Percentiles rank a stretch among this genome's conserved stretches.
These are phyloP conservation scores for Selaginella tamariscina DNA, from an alignment of 75 land plant genomes.

Conservation along the genomic window DNA sequence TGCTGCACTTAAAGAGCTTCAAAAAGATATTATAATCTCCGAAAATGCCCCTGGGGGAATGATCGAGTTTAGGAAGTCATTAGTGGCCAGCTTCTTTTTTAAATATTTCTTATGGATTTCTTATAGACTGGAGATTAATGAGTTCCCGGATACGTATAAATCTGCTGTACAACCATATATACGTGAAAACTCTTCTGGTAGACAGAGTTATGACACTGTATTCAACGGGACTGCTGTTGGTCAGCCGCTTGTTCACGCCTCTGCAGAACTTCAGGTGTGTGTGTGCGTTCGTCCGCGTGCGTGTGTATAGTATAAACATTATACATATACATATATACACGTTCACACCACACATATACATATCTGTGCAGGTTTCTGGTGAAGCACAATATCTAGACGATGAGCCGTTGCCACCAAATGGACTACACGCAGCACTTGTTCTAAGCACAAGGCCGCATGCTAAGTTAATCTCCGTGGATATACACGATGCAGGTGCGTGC, in stretches of 20 bases:
- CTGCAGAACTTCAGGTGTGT: conserved; percentile 72
- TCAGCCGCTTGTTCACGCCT: conserved; percentile 62
- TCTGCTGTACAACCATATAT: conserved; percentile 49
- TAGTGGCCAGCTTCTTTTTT: conserved; percentile 82
- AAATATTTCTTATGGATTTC: conserved; percentile 64
- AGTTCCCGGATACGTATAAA: conserved; percentile 36
- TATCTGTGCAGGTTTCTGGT: conserved; percentile 75
- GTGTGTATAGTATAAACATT: no score
- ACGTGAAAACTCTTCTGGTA: conserved; percentile 40
- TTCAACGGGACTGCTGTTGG: conserved; percentile 75
- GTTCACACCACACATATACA: neutral
- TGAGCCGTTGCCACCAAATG: conserved; percentile 46
- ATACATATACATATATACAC: no score
- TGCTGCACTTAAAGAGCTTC: conserved; percentile 33
- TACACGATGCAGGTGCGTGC: conserved; percentile 50
- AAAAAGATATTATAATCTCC: conserved; percentile 47
- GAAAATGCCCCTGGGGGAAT: conserved; percentile 95
- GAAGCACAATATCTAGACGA: conserved; percentile 96
- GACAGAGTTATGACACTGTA: conserved; percentile 52
- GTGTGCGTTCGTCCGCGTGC: neutral
- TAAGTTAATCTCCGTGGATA: conserved; percentile 57
- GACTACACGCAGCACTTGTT: conserved; percentile 74
- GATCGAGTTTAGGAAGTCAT: conserved; percentile 76
- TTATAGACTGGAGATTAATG: conserved; percentile 43
- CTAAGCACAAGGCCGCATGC: conserved; percentile 89